Evolutionary conservation across 768 basidiomycete species (phyloP).

Genomic region (Lactarius trivialis): DNA sequence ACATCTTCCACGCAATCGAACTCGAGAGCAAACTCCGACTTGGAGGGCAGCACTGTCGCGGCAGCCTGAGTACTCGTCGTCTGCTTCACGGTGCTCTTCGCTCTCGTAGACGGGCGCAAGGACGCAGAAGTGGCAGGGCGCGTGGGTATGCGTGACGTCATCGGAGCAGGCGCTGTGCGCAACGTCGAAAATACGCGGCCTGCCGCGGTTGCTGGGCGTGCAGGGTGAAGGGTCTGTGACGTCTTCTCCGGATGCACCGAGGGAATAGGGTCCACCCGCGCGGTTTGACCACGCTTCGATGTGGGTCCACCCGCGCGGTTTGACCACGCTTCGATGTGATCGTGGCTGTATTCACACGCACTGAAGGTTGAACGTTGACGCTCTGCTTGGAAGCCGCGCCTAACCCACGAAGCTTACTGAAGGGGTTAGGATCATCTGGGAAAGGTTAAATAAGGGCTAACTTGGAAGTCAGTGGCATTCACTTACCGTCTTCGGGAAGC

Average conservation of each 20-base stretch:
- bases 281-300: background rate
- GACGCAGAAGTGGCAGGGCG: constrained; percentile 14
- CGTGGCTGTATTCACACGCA: background rate
- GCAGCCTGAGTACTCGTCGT: background rate
- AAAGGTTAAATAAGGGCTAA: background rate
- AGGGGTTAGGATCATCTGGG: constrained; percentile 11
- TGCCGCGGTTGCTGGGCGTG: constrained; percentile 1
- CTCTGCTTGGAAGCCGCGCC: background rate
- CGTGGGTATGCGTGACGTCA: background rate
- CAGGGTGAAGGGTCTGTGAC: background rate
- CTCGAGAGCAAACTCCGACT: background rate
- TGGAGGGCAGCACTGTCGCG: background rate
- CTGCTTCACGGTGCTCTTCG: background rate
- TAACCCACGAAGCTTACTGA: background rate
- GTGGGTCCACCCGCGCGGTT: background rate
- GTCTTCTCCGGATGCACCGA: background rate
- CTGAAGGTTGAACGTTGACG: background rate
- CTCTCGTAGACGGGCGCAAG: background rate
- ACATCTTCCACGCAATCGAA: background rate
- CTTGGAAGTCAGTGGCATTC: background rate
- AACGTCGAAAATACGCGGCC: background rate
- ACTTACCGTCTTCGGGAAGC: constrained; percentile 16
- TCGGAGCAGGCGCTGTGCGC: background rate
- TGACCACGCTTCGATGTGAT: background rate
- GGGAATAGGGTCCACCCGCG: background rate